Conservation (phyloP, 1,139 yeast genomes). For the Diutina rugosa region DNA sequence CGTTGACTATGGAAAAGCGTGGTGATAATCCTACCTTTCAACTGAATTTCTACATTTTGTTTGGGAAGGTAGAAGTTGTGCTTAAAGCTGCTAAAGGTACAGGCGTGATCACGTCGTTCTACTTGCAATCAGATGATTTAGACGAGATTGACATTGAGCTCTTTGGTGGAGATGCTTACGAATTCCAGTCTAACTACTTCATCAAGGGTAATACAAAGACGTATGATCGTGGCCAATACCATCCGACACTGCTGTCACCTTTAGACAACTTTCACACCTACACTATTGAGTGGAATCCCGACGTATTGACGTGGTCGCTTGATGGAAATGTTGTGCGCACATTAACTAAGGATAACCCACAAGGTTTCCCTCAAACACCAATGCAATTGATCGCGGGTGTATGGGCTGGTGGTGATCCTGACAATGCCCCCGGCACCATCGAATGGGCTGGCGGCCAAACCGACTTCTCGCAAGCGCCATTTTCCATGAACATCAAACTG, state of each 20-base stretch:
- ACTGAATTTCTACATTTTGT: conserved; percentile 75
- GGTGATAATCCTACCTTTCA: conserved; percentile 66
- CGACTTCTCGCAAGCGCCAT: conserved; percentile 54
- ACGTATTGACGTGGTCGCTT: conserved; percentile 43
- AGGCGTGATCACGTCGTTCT: conserved; percentile 72
- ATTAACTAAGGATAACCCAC: conserved; percentile 33
- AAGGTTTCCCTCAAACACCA: conserved; percentile 71
- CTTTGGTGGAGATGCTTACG: conserved; percentile 11
- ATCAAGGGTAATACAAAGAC: conserved; percentile 66
- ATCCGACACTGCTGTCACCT: conserved; percentile 37
- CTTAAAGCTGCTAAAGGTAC: conserved; percentile 61
- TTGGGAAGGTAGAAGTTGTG: conserved; percentile 66
- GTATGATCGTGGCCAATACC: conserved; percentile 72
- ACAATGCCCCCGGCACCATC: conserved; percentile 55
- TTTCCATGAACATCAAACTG: conserved; percentile 50
- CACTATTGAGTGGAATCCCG: conserved; percentile 71
- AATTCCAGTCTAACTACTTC: conserved; percentile 73
- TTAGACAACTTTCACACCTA: conserved; percentile 51
- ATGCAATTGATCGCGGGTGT: conserved; percentile 57
- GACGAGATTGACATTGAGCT: conserved; percentile 71
- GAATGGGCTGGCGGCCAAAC: conserved; percentile 82
- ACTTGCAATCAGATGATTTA: conserved; percentile 70
- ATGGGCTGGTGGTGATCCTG: conserved; percentile 78
- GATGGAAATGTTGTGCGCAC: conserved; percentile 54
- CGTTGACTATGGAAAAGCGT: conserved; percentile 42